Conservation (phyloP, 1,139 yeast species). For the Scheffersomyces insectosa region DNA sequence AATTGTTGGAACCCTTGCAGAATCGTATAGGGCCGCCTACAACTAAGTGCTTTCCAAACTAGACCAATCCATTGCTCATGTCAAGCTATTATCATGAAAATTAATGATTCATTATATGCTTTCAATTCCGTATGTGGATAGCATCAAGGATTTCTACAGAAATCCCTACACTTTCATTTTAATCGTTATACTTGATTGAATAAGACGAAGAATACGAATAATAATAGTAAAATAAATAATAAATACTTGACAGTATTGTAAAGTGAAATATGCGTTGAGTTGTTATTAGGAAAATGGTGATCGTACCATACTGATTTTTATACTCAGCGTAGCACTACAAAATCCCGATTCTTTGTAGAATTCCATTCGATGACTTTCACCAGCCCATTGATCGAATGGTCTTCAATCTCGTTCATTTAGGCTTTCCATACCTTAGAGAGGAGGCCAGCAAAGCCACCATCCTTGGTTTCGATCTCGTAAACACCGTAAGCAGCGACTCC, state of each 20-base stretch:
- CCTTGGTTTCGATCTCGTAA: slow-evolving; percentile 66
- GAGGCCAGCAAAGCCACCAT: slow-evolving; percentile 40
- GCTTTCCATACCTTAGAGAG: slow-evolving; percentile 44
- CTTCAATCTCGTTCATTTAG: slow-evolving; percentile 11
- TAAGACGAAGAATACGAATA: slow-evolving; percentile 6
- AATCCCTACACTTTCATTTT: neutral
- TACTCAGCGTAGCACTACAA: neutral
- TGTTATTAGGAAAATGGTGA: neutral
- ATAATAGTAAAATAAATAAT: slow-evolving; percentile 6
- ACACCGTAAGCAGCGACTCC: slow-evolving; percentile 65
- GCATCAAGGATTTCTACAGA: too few relatives aligned
- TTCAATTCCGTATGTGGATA: too few relatives aligned
- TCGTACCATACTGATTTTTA: neutral
- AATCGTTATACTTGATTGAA: slow-evolving; percentile 4
- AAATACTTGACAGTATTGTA: neutral
- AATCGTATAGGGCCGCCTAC: too few relatives aligned
- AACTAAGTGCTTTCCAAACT: too few relatives aligned
- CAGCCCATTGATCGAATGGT: neutral
- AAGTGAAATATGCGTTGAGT: slow-evolving; percentile 1
- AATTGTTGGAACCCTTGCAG: too few relatives aligned
- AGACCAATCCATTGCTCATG: too few relatives aligned
- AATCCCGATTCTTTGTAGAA: neutral
- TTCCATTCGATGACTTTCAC: neutral
- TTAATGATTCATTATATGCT: too few relatives aligned
- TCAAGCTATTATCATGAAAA: too few relatives aligned